Evolutionary conservation across 78 protist genomes (phyloP).

Genomic region (Andalucia godoyi): DNA sequence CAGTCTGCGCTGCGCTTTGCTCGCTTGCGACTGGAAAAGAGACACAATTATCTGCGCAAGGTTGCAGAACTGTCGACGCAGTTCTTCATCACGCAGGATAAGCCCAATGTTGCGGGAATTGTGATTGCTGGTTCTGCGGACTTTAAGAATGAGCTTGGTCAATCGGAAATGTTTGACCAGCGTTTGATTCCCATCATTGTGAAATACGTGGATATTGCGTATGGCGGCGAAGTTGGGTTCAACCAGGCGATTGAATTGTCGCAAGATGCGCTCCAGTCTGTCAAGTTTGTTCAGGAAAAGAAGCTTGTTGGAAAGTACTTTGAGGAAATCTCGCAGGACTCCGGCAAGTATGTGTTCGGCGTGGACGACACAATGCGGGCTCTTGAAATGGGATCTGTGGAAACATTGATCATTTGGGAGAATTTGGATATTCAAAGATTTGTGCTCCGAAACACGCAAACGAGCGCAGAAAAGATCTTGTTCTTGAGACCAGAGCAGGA

Average conservation of each 20-base stretch:
- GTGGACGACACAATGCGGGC: constrained; percentile 80
- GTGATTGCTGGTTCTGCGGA: constrained; percentile 99
- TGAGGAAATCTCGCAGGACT: constrained; percentile 92
- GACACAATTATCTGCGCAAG: constrained; percentile 94
- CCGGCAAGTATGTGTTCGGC: constrained; percentile 92
- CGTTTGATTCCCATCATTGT: constrained; percentile 78
- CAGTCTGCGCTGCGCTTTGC: constrained; percentile 99
- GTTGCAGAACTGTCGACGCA: constrained; percentile 90
- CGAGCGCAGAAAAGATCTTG: constrained; percentile 3
- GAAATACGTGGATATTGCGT: constrained; percentile 83
- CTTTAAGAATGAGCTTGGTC: constrained; percentile 85
- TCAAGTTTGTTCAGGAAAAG: constrained; percentile 95
- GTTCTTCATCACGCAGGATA: constrained; percentile 88
- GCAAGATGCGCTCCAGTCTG: constrained; percentile 77
- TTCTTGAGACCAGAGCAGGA: constrained; percentile 54
- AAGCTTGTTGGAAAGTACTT: constrained; percentile 87
- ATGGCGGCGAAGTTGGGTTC: constrained; percentile 98
- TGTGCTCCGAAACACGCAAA: constrained; percentile 12
- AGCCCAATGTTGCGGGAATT: constrained; percentile 88
- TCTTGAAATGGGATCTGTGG: constrained; percentile 89
- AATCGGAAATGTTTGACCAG: constrained; percentile 87
- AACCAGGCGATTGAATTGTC: constrained; percentile 98
- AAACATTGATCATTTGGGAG: constrained; percentile 89
- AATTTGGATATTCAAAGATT: constrained; percentile 46
- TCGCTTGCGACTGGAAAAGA: constrained; percentile 94